Evolutionary conservation across 2,329 filamentous ascomycete genomes (phyloP).

Genomic region (Camillea tinctor): DNA sequence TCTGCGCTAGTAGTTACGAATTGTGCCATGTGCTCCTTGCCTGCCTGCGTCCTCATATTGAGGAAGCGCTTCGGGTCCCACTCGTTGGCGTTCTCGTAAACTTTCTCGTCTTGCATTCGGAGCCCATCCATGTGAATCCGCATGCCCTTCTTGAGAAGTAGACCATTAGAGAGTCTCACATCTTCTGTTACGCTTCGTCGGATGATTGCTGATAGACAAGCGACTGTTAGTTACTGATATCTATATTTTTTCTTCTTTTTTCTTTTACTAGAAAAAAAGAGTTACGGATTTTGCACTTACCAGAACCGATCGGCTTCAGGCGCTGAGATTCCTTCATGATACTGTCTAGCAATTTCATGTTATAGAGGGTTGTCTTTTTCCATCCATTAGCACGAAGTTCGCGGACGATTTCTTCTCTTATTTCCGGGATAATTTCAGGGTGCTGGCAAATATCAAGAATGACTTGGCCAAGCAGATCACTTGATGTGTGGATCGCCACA

Average conservation of each 20-base stretch:
- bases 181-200: slow-evolving; percentile 18
- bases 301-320: slow-evolving; percentile 22
- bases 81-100: slow-evolving; percentile 22
- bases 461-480: slow-evolving; percentile 30
- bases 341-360: slow-evolving; percentile 36
- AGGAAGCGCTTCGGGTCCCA: slow-evolving; percentile 25
- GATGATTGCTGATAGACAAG: slow-evolving; percentile 14
- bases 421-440: slow-evolving; percentile 40
- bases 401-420: slow-evolving; percentile 42
- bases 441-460: slow-evolving; percentile 41
- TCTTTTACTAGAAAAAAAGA: background rate
- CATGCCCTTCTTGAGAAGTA: slow-evolving; percentile 19
- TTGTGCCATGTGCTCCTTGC: slow-evolving; percentile 25
- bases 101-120: slow-evolving; percentile 22
- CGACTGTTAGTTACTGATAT: slow-evolving; percentile 4
- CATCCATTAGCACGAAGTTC: slow-evolving; percentile 21
- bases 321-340: slow-evolving; percentile 38
- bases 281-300: slow-evolving; percentile 17
- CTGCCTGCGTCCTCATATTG: slow-evolving; percentile 18
- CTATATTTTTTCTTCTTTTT: no score
- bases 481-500: slow-evolving; percentile 38
- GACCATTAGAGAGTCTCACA: slow-evolving; percentile 21
- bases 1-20: slow-evolving; percentile 31
- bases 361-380: slow-evolving; percentile 26
- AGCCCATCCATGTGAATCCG: slow-evolving; percentile 23